Base-by-base conservation (phyloP, 306 rosid species). In the Begonia peltatifolia region DNA sequence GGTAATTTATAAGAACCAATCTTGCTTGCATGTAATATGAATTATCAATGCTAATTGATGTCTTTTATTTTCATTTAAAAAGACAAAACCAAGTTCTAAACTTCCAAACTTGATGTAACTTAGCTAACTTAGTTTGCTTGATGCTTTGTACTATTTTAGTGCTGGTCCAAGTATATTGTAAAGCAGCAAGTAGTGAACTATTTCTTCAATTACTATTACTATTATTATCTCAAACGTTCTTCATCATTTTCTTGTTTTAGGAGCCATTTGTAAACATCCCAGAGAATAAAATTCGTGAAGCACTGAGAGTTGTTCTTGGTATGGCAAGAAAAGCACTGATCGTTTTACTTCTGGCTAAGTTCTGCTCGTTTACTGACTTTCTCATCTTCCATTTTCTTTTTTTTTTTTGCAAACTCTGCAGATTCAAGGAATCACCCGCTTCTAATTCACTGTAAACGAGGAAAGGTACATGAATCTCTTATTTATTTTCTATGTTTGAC, bases 211-310 rank as follows among this genome's bases (percentile, higher is more conserved):
- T n/a, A n/a, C n/a, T 30, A 30, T 30, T 30, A 6, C 0, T 30
- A 30, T 30, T 5, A 30, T 30, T 30, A 30, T 30, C 38, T 30
- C 38, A 30, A 30, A 30, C 7, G 6, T 30, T 30, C 9, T 30
- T 30, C 38, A 30, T 7, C 38, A 6, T 30, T 35, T 60, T 65
- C 55, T 76, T 44, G 14, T 53, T 81, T 17, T 84, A 92, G 99
- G 99, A 92, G 68, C 96, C 99, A 57, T 92, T 86, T 70, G 93
- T 87, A 48, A 87, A 79, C 78, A 92, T 92, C 56, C 99, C 99
- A 5, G 93, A 92, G 55, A 74, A 83, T 49, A 83, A 87, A 12
- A 84, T 87, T 68, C 84, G 94, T 16, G 93, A 92, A 59, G 99
- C 96, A 20, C 83, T 92, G 43, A 75, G 78, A 77, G 88, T 87